Conservation (phyloP, 108 stramenopile genomes). For the Stephanodiscus triporus region DNA sequence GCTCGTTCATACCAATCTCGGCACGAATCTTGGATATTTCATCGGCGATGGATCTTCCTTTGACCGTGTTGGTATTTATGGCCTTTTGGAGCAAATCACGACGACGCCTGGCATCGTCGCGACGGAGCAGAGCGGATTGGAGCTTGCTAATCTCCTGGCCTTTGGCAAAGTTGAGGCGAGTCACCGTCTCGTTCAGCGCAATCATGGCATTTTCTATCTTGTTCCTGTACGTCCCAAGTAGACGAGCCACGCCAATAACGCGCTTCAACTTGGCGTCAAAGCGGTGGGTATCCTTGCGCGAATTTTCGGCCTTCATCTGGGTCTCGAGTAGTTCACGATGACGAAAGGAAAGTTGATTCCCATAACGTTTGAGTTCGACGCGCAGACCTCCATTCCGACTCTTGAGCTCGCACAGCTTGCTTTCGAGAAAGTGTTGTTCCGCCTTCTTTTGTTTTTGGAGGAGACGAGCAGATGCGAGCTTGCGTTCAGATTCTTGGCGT, state of each 20-base stretch:
- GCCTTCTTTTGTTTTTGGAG: slow-evolving; percentile 63
- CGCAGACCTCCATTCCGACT: slow-evolving; percentile 73
- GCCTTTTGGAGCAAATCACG: slow-evolving; percentile 50
- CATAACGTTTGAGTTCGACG: slow-evolving; percentile 57
- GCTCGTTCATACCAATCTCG: slow-evolving; percentile 40
- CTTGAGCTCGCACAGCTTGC: slow-evolving; percentile 67
- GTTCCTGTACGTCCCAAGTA: slow-evolving; percentile 41
- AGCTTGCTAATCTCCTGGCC: slow-evolving; percentile 39
- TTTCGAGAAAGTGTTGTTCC: slow-evolving; percentile 56
- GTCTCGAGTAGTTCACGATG: slow-evolving; percentile 61
- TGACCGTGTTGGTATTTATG: slow-evolving; percentile 43
- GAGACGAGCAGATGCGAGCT: slow-evolving; percentile 59
- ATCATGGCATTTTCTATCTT: slow-evolving; percentile 58
- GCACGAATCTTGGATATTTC: slow-evolving; percentile 46
- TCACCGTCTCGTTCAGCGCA: slow-evolving; percentile 42
- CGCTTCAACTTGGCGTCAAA: slow-evolving; percentile 65
- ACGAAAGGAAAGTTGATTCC: slow-evolving; percentile 54
- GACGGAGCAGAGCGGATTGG: slow-evolving; percentile 22
- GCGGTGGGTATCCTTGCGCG: slow-evolving; percentile 53
- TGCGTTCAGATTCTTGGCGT: slow-evolving; percentile 77
- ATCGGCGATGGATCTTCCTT: slow-evolving; percentile 41
- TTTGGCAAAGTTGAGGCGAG: slow-evolving; percentile 44
- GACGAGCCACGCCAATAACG: slow-evolving; percentile 53
- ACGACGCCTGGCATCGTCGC: slow-evolving; percentile 44
- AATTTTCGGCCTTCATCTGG: slow-evolving; percentile 38